Evolutionary conservation across 352 stramenopile species (phyloP), one percentile per base, ranked within the genome.

Genomic region (Phytophthora kernoviae): DNA sequence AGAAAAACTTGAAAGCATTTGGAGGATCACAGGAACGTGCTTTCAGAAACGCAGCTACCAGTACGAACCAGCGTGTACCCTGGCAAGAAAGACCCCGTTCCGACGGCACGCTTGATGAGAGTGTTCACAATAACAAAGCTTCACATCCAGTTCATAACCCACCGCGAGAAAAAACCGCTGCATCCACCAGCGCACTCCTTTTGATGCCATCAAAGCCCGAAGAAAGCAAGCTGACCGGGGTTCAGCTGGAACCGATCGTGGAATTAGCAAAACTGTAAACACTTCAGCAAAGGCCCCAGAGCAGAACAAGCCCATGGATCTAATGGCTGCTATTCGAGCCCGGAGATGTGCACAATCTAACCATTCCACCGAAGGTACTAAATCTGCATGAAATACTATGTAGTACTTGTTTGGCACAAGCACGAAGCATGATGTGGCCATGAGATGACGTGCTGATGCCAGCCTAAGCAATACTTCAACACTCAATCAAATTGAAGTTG

Each of bases 321-420:
- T 93, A 11, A 73, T 93, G 41, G 77, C 81, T n/a, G 77, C 78
- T 22, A 93, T 93, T 60, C 76, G 80, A 57, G 73, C 75, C 18
- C 76, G 75, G 5, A 77, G 80, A 41, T 53, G 34, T n/a, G 42
- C 54, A 11, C 49, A 66, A 54, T 6, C n/a, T 3, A 50, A 18
- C 14, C 33, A n/a, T 24, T 36, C 34, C 12, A 32, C 11, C 34
- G 50, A 58, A 47, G 48, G 27, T 58, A 30, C 24, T 9, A 50
- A 43, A 42, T 51, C 41, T 34, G 54, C 40, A 21, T 53, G 53
- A 47, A 11, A 40, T 11, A n/a, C 30, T 45, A 22, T 10, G 1
- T n/a, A n/a, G n/a, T 12, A 34, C 36, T 33, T 54, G 30, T 53
- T 60, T 65, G 33, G 49, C 24, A 30, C 24, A 6, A 30, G 24